Conservation (phyloP, 2,329 filamentous ascomycete species). For the Falciphora oryzae region DNA sequence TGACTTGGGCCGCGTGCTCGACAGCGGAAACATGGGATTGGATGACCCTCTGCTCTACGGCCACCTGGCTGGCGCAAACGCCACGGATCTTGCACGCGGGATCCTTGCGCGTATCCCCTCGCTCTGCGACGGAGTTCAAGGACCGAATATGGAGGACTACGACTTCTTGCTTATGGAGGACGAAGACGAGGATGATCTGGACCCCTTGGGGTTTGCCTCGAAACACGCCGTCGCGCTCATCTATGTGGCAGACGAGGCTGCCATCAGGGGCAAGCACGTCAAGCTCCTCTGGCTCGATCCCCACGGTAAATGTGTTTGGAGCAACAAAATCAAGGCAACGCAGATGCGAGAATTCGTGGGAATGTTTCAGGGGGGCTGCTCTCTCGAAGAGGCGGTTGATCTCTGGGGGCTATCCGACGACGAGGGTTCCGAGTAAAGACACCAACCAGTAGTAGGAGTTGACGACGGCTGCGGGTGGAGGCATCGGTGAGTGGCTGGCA, state of each 20-base stretch:
- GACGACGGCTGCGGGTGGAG: neutral
- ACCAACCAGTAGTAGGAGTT: neutral
- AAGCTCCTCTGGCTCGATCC: neutral
- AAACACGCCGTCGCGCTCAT: neutral
- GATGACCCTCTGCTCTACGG: neutral
- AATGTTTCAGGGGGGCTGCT: neutral
- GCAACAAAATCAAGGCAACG: conserved; percentile 3
- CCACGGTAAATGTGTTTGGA: conserved; percentile 2
- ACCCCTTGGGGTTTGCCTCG: neutral
- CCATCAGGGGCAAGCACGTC: conserved; percentile 2
- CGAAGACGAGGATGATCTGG: neutral
- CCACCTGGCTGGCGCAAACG: neutral
- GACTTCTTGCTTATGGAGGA: neutral
- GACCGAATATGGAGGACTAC: neutral
- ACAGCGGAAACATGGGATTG: neutral
- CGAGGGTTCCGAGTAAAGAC: neutral
- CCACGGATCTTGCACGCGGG: neutral
- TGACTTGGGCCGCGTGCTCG: neutral
- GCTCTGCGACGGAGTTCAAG: neutral
- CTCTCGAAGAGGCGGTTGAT: neutral
- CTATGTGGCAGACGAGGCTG: neutral
- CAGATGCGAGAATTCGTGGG: neutral
- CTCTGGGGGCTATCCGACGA: neutral
- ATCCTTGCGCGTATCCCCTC: neutral
- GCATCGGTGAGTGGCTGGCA: neutral